These are phyloP conservation scores for Plectosphaerella sp. DNA, from an alignment of 2,329 filamentous ascomycete species.

Conservation along the genomic window DNA sequence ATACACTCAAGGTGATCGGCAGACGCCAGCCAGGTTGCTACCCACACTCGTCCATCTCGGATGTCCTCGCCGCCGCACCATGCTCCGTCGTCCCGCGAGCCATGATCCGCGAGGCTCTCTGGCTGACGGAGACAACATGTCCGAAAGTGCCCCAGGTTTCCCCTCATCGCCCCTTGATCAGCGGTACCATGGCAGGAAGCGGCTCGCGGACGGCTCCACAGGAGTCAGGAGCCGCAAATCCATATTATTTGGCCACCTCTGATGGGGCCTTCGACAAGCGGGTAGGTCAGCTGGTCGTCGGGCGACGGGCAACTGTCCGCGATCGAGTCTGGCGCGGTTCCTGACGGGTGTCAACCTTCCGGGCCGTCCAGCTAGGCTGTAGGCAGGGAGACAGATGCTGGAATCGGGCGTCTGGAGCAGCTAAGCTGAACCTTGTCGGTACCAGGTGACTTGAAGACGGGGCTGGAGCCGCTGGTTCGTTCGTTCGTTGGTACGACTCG, in stretches of 20 bases:
- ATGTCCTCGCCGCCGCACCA: too few species aligned
- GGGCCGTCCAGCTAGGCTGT: background rate
- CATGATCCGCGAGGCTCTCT: background rate
- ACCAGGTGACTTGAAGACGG: background rate
- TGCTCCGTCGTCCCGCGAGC: background rate
- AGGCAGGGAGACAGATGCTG: background rate
- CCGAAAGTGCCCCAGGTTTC: background rate
- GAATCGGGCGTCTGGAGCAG: background rate
- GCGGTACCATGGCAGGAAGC: background rate
- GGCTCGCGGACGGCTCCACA: background rate
- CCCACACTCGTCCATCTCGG: too few species aligned
- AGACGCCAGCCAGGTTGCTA: too few species aligned
- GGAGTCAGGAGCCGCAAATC: slow-evolving; percentile 1
- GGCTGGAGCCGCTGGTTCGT: background rate
- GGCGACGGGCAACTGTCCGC: background rate
- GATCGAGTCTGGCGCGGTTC: background rate
- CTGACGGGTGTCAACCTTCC: background rate
- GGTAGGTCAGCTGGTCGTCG: background rate
- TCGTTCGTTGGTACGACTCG: background rate
- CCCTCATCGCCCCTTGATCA: background rate
- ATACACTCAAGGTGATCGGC: background rate
- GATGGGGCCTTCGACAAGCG: background rate
- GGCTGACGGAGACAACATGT: background rate
- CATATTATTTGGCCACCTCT: slow-evolving; percentile 1
- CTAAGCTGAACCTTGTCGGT: background rate